These are phyloP conservation scores for Erythrobasidium yunnanense DNA, from an alignment of 768 basidiomycete species.

Conservation along the genomic window DNA sequence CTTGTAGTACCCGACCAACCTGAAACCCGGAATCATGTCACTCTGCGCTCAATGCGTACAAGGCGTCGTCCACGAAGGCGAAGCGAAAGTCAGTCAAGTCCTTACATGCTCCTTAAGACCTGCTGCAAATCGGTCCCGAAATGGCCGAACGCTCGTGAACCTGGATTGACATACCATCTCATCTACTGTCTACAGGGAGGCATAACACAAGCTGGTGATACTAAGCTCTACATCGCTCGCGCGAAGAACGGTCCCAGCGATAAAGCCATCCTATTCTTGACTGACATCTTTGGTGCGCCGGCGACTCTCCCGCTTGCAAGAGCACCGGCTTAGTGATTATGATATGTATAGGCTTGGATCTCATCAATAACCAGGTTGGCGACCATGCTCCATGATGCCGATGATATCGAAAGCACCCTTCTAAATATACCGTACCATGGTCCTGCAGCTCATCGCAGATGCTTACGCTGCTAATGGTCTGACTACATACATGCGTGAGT, in stretches of 20 bases:
- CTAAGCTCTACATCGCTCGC: constrained; percentile 23
- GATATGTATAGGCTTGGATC: background rate
- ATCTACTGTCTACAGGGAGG: constrained; percentile 1
- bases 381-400: too few species aligned
- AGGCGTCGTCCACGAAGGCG: constrained; percentile 31
- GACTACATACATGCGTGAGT: constrained; percentile 5
- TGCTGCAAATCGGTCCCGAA: too few species aligned
- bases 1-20: too few species aligned
- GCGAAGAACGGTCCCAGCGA: constrained; percentile 8
- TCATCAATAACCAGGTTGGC: background rate
- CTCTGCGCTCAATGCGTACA: background rate
- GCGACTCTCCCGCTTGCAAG: background rate
- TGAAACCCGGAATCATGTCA: too few species aligned
- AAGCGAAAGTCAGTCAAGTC: background rate
- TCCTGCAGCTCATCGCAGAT: constrained; percentile 20
- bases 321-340: background rate
- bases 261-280: constrained; percentile 12
- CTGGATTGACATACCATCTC: background rate
- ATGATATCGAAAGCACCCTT: background rate
- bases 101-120: too few species aligned
- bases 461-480: constrained; percentile 16
- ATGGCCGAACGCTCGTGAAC: too few species aligned
- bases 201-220: constrained; percentile 3
- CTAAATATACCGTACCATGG: background rate
- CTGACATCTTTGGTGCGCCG: constrained; percentile 7